phyloP scores from a whole-genome alignment of 129 eudicot genomes.

The Dittrichia graveolens region DNA sequence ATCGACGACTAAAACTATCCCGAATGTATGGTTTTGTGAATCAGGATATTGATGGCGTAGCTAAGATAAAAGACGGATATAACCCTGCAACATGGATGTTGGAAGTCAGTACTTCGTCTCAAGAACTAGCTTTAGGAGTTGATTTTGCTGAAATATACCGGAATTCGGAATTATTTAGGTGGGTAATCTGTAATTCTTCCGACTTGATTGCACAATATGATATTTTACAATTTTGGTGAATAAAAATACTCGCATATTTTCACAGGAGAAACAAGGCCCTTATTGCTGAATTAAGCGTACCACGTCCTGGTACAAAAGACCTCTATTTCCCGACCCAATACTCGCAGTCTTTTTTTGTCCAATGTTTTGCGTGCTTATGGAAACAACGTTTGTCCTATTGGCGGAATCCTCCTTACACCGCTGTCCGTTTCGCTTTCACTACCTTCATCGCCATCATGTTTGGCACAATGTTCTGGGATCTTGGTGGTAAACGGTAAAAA shows the following conservation, averaged over 20 bases:
- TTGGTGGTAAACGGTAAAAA: slow-evolving; percentile 47
- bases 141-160: slow-evolving; percentile 51
- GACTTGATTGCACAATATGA: not conserved
- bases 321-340: slow-evolving; percentile 40
- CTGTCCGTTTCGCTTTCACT: slow-evolving; percentile 44
- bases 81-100: slow-evolving; percentile 82
- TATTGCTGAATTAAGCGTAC: slow-evolving; percentile 44
- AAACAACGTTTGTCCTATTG: slow-evolving; percentile 53
- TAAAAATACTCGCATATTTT: not conserved
- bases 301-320: slow-evolving; percentile 46
- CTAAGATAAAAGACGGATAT: slow-evolving; percentile 58
- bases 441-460: slow-evolving; percentile 39
- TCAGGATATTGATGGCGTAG: slow-evolving; percentile 48
- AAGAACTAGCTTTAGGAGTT: slow-evolving; percentile 50
- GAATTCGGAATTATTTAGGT: slow-evolving; percentile 58
- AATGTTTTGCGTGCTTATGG: slow-evolving; percentile 49
- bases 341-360: slow-evolving; percentile 44
- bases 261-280: slow-evolving; percentile 53
- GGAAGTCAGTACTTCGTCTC: slow-evolving; percentile 53
- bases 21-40: not conserved
- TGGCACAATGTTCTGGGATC: slow-evolving; percentile 56
- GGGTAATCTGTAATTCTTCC: not conserved
- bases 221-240: not conserved
- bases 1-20: not conserved
- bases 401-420: slow-evolving; percentile 56